Conservation (phyloP, 768 basidiomycete genomes). For the Lyophyllum decastes region DNA sequence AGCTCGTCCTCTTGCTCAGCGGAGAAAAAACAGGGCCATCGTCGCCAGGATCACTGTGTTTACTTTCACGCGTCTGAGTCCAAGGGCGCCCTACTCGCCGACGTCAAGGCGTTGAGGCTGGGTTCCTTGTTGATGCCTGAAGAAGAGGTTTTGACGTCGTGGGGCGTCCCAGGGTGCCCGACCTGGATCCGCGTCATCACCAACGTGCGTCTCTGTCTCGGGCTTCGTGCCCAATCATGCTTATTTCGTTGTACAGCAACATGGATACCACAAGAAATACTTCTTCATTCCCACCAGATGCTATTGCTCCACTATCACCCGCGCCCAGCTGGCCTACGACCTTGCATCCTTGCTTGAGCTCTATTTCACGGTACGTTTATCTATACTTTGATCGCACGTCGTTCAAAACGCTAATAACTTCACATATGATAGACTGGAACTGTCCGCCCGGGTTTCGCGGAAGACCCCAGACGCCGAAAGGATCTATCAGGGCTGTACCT, state of each 20-base stretch:
- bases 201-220: slow-evolving; percentile 3
- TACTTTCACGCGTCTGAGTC: slow-evolving; percentile 4
- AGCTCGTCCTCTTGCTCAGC: background rate
- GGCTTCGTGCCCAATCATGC: background rate
- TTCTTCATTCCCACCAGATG: slow-evolving; percentile 7
- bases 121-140: slow-evolving; percentile 3
- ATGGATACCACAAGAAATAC: slow-evolving; percentile 8
- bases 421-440: background rate
- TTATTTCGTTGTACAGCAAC: slow-evolving; percentile 3
- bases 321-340: slow-evolving; percentile 11
- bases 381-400: too few relatives aligned
- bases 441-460: slow-evolving; percentile 5
- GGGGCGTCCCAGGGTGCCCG: slow-evolving; percentile 6
- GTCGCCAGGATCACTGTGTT: background rate
- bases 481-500: slow-evolving; percentile 5
- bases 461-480: background rate
- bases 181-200: slow-evolving; percentile 5
- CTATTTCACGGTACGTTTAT: slow-evolving; percentile 5
- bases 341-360: slow-evolving; percentile 6
- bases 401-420: background rate
- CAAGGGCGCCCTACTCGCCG: slow-evolving; percentile 2
- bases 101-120: slow-evolving; percentile 2
- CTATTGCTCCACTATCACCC: slow-evolving; percentile 10
- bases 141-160: slow-evolving; percentile 9
- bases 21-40: background rate